Evolutionary conservation across 2,329 filamentous ascomycete genomes (phyloP).

Genomic region (Aotearoamyces nothofagi): DNA sequence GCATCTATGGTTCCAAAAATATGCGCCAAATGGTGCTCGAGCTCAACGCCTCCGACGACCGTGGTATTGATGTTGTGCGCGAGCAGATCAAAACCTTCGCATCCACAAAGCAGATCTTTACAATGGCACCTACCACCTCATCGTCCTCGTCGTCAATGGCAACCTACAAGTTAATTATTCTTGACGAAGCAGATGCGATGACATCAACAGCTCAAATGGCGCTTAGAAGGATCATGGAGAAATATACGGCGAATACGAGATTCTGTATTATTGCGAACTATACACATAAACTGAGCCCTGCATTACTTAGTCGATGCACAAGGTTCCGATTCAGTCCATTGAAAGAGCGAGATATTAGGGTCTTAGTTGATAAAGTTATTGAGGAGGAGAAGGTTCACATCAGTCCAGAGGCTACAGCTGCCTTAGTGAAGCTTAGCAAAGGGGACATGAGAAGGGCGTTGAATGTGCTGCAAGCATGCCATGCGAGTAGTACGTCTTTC

Average conservation of each 20-base stretch:
- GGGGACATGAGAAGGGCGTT: conserved; percentile 92
- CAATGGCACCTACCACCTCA: conserved; percentile 38
- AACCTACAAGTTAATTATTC: conserved; percentile 86
- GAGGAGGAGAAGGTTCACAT: conserved; percentile 79
- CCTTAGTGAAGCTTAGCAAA: conserved; percentile 74
- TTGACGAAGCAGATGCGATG: conserved; percentile 99
- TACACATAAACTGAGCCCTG: conserved; percentile 91
- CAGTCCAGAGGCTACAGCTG: conserved; percentile 62
- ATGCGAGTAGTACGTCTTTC: conserved; percentile 61
- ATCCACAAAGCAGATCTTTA: conserved; percentile 94
- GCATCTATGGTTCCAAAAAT: conserved; percentile 84
- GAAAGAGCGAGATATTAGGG: conserved; percentile 74
- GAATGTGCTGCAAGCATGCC: conserved; percentile 92
- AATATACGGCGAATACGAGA: conserved; percentile 93
- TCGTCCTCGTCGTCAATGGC: conserved; percentile 37
- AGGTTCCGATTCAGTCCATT: conserved; percentile 89
- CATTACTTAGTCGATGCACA: conserved; percentile 83
- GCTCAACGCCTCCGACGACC: conserved; percentile 91
- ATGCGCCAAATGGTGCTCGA: conserved; percentile 98
- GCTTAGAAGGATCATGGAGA: conserved; percentile 92
- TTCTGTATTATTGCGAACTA: conserved; percentile 99
- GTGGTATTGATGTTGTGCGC: conserved; percentile 92
- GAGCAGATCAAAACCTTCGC: conserved; percentile 99
- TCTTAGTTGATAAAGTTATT: conserved; percentile 78
- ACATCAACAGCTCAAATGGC: conserved; percentile 99